Base-by-base conservation (phyloP, 208 protist species). In the Leishmania arabica region DNA sequence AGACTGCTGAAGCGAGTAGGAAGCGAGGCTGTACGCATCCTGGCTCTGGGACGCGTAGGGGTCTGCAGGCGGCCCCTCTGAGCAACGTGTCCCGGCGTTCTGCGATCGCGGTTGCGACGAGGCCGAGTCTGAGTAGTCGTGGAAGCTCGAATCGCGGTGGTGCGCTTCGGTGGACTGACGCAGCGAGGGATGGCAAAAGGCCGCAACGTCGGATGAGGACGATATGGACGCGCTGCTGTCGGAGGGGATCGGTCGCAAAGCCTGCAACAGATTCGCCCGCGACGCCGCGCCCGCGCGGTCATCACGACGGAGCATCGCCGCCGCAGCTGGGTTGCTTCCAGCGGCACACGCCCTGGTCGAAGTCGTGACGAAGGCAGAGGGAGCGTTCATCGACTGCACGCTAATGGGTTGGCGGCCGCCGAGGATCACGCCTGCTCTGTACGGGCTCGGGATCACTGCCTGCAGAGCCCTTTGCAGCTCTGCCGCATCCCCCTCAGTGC, bases 81-180 rank as follows among this genome's bases (percentile, higher is more conserved):
- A 69, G 75, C 0, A n/a, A n/a, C 37, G 54, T 19, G 27, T 54
- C 2, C 49, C 24, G 27, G 47, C n/a, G 45, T 53, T 60, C 45
- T 60, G 75, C 54, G 77, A 68, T 47, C 9, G 53, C 45, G 37
- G 77, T 8, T 54, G 51, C 24, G 82, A 85, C 58, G 53, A 64
- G 15, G 49, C 45, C 21, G 62, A 17, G 24, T 81, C 82, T 8
- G 77, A 80, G 81, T 80, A 81, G 62, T 78, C 72, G 81, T 84
- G 81, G 40, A 84, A 84, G 60, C 81, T 84, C 21, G 81, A 84
- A 21, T 84, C 81, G 9, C 69, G 81, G 47, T 80, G 56, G 60
- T 77, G 45, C 37, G 73, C 66, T 37, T 70, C 19, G 2, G 42
- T 31, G 15, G 75, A 27, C 2, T 66, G 56, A 1, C 49, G 75